Evolutionary conservation across 495 filamentous ascomycete species (phyloP), one percentile per base, ranked within the genome.

Genomic region (Cercophora sp.): DNA sequence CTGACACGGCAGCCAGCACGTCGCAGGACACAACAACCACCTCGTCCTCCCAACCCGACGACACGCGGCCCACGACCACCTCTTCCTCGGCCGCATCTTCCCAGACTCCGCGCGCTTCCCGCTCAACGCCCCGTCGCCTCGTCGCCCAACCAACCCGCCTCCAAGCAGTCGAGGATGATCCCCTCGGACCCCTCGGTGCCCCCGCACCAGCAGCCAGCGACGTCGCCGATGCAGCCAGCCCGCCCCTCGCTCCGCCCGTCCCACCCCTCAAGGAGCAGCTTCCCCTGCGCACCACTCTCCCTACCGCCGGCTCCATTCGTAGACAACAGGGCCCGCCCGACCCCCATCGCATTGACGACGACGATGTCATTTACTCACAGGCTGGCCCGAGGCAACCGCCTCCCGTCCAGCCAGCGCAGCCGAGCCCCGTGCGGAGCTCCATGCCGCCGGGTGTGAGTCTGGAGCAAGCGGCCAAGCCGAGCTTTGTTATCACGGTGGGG

Each of bases 181-280:
- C 89, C 36, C 77, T 95, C 43, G 94, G 93, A 24, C 93, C 93
- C n/a, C 79, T 98, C 24, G 94, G 93, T 31, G 89, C 93, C 46
- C 42, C 85, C 19, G 79, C 84, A 51, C 84, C 79, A 36, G 90
- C 92, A 46, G 41, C 86, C 19, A 79, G 84, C 50, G 84, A 78
- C 35, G 71, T 78, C 35, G 57, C 63, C 52, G 69, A 74, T 40
- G 67, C 68, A 36, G 66, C 55, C n/a, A 62, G 70, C 23, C 61
- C 68, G 43, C 51, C 57, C 11, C 49, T 54, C 44, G 56, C 48
- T 32, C 90, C 91, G n/a, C 93, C 93, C 13, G 81, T 77, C 42
- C 93, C 92, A 19, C 93, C 93, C 6, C 82, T 85, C 61, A 97
- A 98, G 72, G 91, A 96, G 72, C 76, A 81, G 48, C 74, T 80